Evolutionary conservation across 1,139 yeast genomes (phyloP).

Genomic region (Kodamaea anthophila): DNA sequence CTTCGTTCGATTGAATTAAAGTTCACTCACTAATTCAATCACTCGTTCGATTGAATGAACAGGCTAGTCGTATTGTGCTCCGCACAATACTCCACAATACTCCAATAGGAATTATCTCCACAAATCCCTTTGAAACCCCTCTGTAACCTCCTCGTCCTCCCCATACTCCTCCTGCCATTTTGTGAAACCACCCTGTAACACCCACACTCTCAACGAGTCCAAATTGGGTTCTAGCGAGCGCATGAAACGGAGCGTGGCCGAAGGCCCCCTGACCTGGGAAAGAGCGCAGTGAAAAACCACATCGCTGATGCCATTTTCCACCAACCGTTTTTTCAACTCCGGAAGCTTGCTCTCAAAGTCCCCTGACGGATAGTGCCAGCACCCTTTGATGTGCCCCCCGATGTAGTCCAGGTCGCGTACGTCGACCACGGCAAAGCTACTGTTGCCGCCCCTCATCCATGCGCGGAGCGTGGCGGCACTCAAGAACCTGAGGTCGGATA

Average conservation of each 20-base stretch:
- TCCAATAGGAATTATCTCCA: slow-evolving; percentile 36
- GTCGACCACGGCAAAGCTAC: slow-evolving; percentile 65
- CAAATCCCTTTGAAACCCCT: slow-evolving; percentile 50
- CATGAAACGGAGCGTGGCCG: slow-evolving; percentile 65
- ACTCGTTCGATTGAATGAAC: too few species aligned
- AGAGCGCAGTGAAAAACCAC: slow-evolving; percentile 88
- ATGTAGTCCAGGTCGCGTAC: slow-evolving; percentile 75
- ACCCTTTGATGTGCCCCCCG: slow-evolving; percentile 64
- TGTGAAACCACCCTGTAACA: slow-evolving; percentile 78
- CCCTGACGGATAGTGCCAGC: slow-evolving; percentile 57
- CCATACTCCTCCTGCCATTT: slow-evolving; percentile 80
- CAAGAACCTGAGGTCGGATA: slow-evolving; percentile 26
- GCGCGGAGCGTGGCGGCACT: slow-evolving; percentile 37
- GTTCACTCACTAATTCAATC: too few species aligned
- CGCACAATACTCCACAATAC: too few species aligned
- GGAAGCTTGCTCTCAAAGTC: slow-evolving; percentile 38
- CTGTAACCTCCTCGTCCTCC: slow-evolving; percentile 59
- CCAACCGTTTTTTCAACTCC: slow-evolving; percentile 33
- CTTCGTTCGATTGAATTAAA: too few species aligned
- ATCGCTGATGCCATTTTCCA: slow-evolving; percentile 32
- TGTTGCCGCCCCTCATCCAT: slow-evolving; percentile 41
- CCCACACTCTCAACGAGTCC: slow-evolving; percentile 51
- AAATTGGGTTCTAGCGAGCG: slow-evolving; percentile 37
- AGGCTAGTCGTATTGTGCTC: too few species aligned
- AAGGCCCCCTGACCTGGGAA: slow-evolving; percentile 87